A percentile compares a stretch with the other conserved stretches of the same genome.
Conservation (phyloP, 192 early-diverging fungal genomes). For the Cladochytrium replicatum region DNA sequence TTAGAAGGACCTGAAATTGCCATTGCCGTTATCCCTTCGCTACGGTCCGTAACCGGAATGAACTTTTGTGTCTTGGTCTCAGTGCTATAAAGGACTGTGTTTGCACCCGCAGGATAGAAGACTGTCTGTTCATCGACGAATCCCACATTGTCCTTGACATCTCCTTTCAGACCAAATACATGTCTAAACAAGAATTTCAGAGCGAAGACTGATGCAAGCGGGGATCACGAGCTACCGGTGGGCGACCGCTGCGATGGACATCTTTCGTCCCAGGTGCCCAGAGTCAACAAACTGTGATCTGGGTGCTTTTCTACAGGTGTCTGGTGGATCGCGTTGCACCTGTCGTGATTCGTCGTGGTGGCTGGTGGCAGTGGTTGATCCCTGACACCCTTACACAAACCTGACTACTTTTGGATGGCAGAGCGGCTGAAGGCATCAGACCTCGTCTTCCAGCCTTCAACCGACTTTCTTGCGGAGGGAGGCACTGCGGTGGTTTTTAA, state of each 20-base stretch:
- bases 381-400: no score
- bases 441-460: no score
- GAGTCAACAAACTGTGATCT: no score
- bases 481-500: no score
- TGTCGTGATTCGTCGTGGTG: no score
- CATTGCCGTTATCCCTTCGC: slow-evolving; percentile 43
- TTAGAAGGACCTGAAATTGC: slow-evolving; percentile 37
- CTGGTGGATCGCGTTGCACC: no score
- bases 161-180: slow-evolving; percentile 46
- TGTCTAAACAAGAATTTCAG: slow-evolving; percentile 25
- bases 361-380: no score
- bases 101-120: slow-evolving; percentile 49
- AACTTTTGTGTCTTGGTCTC: slow-evolving; percentile 46
- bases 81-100: slow-evolving; percentile 43
- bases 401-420: no score
- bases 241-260: slow-evolving; percentile 50
- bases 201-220: not conserved
- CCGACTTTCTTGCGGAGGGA: no score
- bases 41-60: slow-evolving; percentile 42
- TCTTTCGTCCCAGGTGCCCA: slow-evolving; percentile 15
- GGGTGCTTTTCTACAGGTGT: no score
- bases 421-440: no score
- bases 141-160: slow-evolving; percentile 29
- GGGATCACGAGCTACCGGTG: slow-evolving; percentile 26
- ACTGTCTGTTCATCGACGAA: slow-evolving; percentile 50